Conservation (phyloP, 192 early-diverging fungal species). For the Haplosporangium gracile region DNA sequence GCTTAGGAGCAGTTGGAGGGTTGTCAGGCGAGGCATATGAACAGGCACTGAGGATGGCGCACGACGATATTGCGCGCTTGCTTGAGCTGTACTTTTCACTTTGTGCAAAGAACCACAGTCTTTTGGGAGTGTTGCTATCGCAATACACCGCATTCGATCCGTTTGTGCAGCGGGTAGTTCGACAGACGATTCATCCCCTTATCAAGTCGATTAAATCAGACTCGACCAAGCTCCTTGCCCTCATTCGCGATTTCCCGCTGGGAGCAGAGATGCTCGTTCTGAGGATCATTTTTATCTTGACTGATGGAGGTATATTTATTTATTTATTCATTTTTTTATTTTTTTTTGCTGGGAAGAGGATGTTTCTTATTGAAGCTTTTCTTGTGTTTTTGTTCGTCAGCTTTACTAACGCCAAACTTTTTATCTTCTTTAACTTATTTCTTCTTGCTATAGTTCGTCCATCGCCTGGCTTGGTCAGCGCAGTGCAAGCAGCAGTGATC, state of each 20-base stretch:
- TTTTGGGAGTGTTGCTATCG: slow-evolving; percentile 64
- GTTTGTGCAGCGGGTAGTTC: slow-evolving; percentile 66
- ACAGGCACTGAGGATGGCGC: slow-evolving; percentile 58
- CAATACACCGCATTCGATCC: slow-evolving; percentile 35
- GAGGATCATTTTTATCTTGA: slow-evolving; percentile 71
- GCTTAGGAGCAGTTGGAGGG: slow-evolving; percentile 2
- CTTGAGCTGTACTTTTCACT: slow-evolving; percentile 85
- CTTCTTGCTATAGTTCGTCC: slow-evolving; percentile 46
- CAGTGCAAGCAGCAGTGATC: slow-evolving; percentile 65
- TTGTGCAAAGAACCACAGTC: slow-evolving; percentile 76
- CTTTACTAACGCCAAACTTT: neutral
- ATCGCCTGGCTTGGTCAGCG: slow-evolving; percentile 65
- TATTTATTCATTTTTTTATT: neutral
- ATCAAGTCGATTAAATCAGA: slow-evolving; percentile 73
- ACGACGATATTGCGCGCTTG: slow-evolving; percentile 73
- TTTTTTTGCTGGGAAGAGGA: neutral
- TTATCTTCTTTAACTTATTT: neutral
- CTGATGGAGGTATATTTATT: slow-evolving; percentile 65
- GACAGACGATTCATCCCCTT: slow-evolving; percentile 71
- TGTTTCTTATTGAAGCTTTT: neutral
- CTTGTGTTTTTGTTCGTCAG: neutral
- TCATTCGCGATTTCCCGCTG: slow-evolving; percentile 76
- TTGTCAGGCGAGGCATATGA: slow-evolving; percentile 6
- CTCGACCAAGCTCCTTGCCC: slow-evolving; percentile 64
- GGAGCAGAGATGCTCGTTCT: slow-evolving; percentile 79